Base-by-base conservation (phyloP, 805 yeast genomes). In the Metahyphopichia silvanorum region DNA sequence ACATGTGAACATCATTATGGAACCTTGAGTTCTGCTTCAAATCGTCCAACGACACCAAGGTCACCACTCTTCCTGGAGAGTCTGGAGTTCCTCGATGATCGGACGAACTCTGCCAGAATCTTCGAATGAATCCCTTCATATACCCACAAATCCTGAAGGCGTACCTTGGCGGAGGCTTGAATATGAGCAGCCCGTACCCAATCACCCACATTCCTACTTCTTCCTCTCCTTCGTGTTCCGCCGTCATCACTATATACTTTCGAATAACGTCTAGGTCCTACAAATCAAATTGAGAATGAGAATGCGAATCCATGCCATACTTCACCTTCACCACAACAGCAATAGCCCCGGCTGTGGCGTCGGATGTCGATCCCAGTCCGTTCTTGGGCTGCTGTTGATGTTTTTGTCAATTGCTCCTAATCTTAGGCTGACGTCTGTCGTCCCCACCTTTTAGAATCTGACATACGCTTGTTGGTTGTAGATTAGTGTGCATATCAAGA, bases 31-130 rank as follows among this genome's bases (percentile, higher is more conserved):
- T 64, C 2, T 46, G 33, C 16, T 72, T 51, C 12, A 83, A 66
- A 36, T 77, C 78, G 6, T 71, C 70, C 27, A 74, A 63, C 7
- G 88, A 74, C 1, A 89, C 66, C 28, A 89, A 62, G 0, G 97
- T 89, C 7, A 76, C 96, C 1, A 89, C 97, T 21, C 97, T 60
- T 1, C 98, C 98, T 1, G 95, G 95, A n/a, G 60, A 53, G 35
- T 76, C 85, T 0, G 86, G 87, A 0, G 94, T 83, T 1, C 97
- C 97, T 33, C 97, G 62, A 55, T 91, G 96, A 54, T 89, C 97
- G 16, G 81, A 77, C 8, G 93, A 82, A 21, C 86, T 74, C 56
- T 89, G 97, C 96, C 96, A 89, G 52, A 89, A 89, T 27, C 96
- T 62, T 14, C 98, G 69, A 1, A 81, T 76, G 44, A 66, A 87